Percentiles rank a stretch among this genome's conserved stretches.
phyloP scores from a whole-genome alignment of 768 basidiomycete genomes.

The Suillus occidentalis region DNA sequence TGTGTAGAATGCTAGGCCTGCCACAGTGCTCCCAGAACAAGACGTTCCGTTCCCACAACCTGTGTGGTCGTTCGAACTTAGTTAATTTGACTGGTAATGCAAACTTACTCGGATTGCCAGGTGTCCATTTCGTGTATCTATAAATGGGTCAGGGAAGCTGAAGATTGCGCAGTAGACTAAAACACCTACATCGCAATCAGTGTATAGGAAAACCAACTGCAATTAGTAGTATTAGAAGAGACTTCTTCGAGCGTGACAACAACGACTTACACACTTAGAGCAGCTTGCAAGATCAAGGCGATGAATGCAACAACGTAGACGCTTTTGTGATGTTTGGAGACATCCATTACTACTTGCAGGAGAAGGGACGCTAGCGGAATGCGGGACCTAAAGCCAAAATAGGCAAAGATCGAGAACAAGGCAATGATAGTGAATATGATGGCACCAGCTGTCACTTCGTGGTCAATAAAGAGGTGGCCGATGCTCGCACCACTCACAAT shows the following conservation, averaged over 20 bases:
- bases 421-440: constrained; percentile 85
- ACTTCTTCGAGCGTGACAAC: neutral
- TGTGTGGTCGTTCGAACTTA: constrained; percentile 21
- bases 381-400: constrained; percentile 68
- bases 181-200: constrained; percentile 63
- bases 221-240: constrained; percentile 11
- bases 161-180: neutral
- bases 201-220: constrained; percentile 79
- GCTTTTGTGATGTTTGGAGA: constrained; percentile 78
- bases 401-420: constrained; percentile 69
- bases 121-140: constrained; percentile 69
- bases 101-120: constrained; percentile 64
- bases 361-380: constrained; percentile 80
- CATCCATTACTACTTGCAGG: constrained; percentile 81
- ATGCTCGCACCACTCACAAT: constrained; percentile 46
- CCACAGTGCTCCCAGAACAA: constrained; percentile 74
- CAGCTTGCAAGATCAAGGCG: constrained; percentile 71
- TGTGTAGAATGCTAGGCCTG: constrained; percentile 75
- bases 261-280: constrained; percentile 58
- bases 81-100: neutral
- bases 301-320: constrained; percentile 78
- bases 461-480: constrained; percentile 16
- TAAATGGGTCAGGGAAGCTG: neutral
- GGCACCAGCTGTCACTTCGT: constrained; percentile 60
- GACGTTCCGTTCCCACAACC: constrained; percentile 49